Percentiles rank a stretch among this genome's conserved stretches.
Evolutionary conservation across 768 basidiomycete genomes (phyloP).

Genomic region (Phanerodontia chrysosporium): DNA sequence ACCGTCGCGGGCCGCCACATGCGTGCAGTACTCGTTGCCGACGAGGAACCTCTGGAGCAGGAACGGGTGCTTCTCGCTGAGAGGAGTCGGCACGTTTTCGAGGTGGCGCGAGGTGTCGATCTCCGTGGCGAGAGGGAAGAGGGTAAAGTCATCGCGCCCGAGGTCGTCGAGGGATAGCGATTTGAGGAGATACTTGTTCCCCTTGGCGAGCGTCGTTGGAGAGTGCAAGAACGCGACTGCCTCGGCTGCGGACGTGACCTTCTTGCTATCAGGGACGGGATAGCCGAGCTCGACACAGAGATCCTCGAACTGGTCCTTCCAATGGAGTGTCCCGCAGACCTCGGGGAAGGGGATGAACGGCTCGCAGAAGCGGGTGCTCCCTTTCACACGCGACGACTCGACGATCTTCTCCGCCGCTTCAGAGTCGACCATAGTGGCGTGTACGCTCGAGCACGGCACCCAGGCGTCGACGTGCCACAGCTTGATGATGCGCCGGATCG

Average conservation of each 20-base stretch:
- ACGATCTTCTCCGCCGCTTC: conserved; percentile 2
- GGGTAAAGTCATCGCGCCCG: conserved; percentile 13
- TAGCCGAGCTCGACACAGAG: conserved; percentile 9
- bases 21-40: conserved; percentile 11
- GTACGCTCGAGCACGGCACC: conserved; percentile 15
- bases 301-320: conserved; percentile 13
- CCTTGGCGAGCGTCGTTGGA: conserved; percentile 3
- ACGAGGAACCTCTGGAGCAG: conserved; percentile 12
- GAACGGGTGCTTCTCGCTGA: conserved; percentile 10
- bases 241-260: conserved; percentile 4
- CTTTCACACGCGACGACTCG: neutral
- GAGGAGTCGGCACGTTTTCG: conserved; percentile 6
- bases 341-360: conserved; percentile 11
- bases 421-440: conserved; percentile 12
- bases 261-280: conserved; percentile 10
- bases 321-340: conserved; percentile 11
- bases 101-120: conserved; percentile 3
- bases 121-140: conserved; percentile 9
- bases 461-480: conserved; percentile 6
- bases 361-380: neutral
- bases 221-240: conserved; percentile 13
- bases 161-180: conserved; percentile 12
- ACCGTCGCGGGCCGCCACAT: conserved; percentile 11
- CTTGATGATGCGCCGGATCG: conserved; percentile 2
- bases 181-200: conserved; percentile 11